phyloP scores from a whole-genome alignment of 2,329 filamentous ascomycete genomes.

The Penicillium sp. region DNA sequence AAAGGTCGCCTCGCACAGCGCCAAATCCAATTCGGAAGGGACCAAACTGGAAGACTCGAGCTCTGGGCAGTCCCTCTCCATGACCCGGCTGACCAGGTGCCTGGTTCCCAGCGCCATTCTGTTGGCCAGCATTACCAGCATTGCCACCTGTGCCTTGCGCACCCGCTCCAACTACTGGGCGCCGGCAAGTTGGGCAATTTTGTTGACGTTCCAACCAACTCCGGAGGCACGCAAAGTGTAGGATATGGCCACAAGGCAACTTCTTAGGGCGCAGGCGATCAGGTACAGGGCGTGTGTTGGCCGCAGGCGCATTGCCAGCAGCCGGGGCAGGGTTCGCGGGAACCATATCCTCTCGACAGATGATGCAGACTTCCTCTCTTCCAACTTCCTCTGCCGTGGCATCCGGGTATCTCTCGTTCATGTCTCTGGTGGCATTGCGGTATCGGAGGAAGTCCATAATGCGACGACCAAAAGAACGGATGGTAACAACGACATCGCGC shows the following conservation, averaged over 20 bases:
- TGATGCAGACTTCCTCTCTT: constrained; percentile 92
- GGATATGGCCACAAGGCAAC: constrained; percentile 89
- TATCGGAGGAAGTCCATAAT: constrained; percentile 88
- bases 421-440: constrained; percentile 85
- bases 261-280: constrained; percentile 91
- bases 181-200: constrained; percentile 90
- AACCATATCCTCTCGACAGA: constrained; percentile 94
- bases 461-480: constrained; percentile 85
- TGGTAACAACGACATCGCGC: constrained; percentile 90
- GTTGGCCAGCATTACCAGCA: constrained; percentile 27
- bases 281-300: constrained; percentile 52
- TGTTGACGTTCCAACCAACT: constrained; percentile 98
- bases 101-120: constrained; percentile 37
- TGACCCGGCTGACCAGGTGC: constrained; percentile 40
- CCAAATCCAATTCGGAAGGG: constrained; percentile 72
- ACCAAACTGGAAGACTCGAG: constrained; percentile 70
- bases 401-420: constrained; percentile 88
- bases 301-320: constrained; percentile 27
- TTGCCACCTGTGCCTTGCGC: constrained; percentile 24
- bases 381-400: constrained; percentile 82
- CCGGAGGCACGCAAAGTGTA: constrained; percentile 91
- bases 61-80: constrained; percentile 44
- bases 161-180: constrained; percentile 66
- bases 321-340: constrained; percentile 63
- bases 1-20: constrained; percentile 59